Base-by-base conservation (phyloP, 306 rosid genomes). In the Herpetospermum pedunculosum region DNA sequence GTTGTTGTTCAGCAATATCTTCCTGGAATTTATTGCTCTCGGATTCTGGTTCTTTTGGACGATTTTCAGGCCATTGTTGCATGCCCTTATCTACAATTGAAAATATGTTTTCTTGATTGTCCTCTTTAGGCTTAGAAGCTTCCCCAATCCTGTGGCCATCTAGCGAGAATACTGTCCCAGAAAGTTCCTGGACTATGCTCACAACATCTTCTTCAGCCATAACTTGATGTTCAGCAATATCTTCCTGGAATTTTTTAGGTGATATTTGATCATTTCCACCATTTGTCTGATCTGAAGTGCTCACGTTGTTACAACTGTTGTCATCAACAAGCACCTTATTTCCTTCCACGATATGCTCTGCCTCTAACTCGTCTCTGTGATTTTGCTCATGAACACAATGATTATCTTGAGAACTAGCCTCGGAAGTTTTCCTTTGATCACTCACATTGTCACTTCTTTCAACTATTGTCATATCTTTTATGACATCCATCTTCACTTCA, bases 281-380 rank as follows among this genome's bases (percentile, higher is more conserved):
- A 19, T 34, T 78, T 49, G 78, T 79, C 67, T 72, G 81, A 37
- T 60, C 78, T 32, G 70, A n/a, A 30, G 32, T n/a, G 54, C 43
- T 16, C 29, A 34, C 52, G 76, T 76, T 46, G 28, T 76, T 50
- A 60, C 34, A 58, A 62, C 77, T 72, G 54, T 35, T 57, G 70
- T 75, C 88, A 73, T 58, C 52, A 46, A 79, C 54, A 73, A 19
- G 75, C n/a, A 70, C 80, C 64, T 78, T 84, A 63, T 78, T 59
- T 69, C 85, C 92, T 80, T 79, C 70, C 76, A 82, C 52, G 16
- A 54, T 80, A 52, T 79, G 72, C 76, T 82, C 68, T 60, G 25
- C 68, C 12, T 60, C 81, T 30, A 81, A 79, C 74, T 81, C 85
- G 12, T 81, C 80, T 41, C 72, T 76, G 35, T 35, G 62, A 72